Conservation (phyloP, 1,139 yeast species). For the Lodderomyces beijingensis region DNA sequence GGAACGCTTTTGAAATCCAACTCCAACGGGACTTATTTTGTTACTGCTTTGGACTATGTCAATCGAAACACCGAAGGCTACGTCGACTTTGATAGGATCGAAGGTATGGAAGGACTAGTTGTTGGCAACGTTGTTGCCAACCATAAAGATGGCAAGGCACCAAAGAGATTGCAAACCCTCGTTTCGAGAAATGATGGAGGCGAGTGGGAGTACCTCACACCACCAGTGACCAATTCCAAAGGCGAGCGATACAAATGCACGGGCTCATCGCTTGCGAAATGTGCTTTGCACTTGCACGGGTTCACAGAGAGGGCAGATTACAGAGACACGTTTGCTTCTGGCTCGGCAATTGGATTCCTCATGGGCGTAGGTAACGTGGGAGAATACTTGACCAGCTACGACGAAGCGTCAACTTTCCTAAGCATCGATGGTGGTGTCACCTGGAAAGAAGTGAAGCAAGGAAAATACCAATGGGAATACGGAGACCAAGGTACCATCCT, state of each 20-base stretch:
- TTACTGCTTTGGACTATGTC: constrained; percentile 64
- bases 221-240: constrained; percentile 63
- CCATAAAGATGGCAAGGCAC: constrained; percentile 19
- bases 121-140: constrained; percentile 65
- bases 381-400: constrained; percentile 40
- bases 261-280: constrained; percentile 48
- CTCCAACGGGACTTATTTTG: constrained; percentile 93
- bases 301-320: constrained; percentile 81
- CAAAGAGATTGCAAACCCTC: constrained; percentile 61
- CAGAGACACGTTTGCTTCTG: constrained; percentile 83
- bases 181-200: constrained; percentile 93
- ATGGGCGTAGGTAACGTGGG: constrained; percentile 93
- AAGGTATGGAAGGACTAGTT: constrained; percentile 85
- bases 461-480: constrained; percentile 86
- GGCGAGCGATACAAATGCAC: constrained; percentile 56
- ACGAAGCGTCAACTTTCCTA: constrained; percentile 64
- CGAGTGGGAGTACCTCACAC: constrained; percentile 67
- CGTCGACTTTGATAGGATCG: constrained; percentile 85
- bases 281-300: constrained; percentile 86
- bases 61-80: constrained; percentile 71
- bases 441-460: constrained; percentile 77
- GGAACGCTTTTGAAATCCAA: constrained; percentile 89
- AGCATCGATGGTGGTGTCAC: constrained; percentile 86
- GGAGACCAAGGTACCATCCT: constrained; percentile 93
- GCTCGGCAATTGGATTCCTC: constrained; percentile 83